A percentile compares a stretch with the other conserved stretches of the same genome.
These are phyloP conservation scores for Thalassiosira sp. DNA, from an alignment of 352 stramenopile species.

Conservation along the genomic window DNA sequence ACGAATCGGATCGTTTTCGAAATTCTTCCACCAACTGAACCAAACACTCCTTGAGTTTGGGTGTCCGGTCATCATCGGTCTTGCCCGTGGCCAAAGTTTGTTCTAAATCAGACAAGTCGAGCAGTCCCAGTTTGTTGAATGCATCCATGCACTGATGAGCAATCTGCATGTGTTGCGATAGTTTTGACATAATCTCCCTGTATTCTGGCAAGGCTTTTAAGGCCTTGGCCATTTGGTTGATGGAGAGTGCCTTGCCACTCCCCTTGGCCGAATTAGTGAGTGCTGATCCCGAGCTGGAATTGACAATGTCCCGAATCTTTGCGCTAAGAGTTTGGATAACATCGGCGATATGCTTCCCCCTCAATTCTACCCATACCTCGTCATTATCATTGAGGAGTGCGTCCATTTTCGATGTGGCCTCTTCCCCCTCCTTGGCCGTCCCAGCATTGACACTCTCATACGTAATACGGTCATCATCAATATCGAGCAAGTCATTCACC, in stretches of 20 bases:
- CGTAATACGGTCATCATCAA: constrained; percentile 93
- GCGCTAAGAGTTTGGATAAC: constrained; percentile 83
- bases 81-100: constrained; percentile 93
- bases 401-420: constrained; percentile 76
- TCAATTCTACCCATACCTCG: constrained; percentile 93
- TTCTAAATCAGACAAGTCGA: constrained; percentile 92
- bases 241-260: constrained; percentile 84
- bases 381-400: constrained; percentile 96
- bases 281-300: constrained; percentile 86
- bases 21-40: constrained; percentile 90
- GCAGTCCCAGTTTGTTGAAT: constrained; percentile 87
- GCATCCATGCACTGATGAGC: constrained; percentile 92
- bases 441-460: constrained; percentile 84
- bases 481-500: constrained; percentile 92
- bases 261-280: constrained; percentile 74
- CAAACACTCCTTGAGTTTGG: constrained; percentile 86
- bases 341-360: constrained; percentile 93
- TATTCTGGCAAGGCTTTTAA: constrained; percentile 94
- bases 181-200: constrained; percentile 91
- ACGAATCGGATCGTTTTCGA: constrained; percentile 85
- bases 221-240: constrained; percentile 91
- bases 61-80: constrained; percentile 89
- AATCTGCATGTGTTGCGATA: constrained; percentile 93
- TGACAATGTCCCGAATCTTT: constrained; percentile 79
- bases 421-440: constrained; percentile 60